phyloP scores from a whole-genome alignment of 352 stramenopile species.

The Thraustotheca clavata region DNA sequence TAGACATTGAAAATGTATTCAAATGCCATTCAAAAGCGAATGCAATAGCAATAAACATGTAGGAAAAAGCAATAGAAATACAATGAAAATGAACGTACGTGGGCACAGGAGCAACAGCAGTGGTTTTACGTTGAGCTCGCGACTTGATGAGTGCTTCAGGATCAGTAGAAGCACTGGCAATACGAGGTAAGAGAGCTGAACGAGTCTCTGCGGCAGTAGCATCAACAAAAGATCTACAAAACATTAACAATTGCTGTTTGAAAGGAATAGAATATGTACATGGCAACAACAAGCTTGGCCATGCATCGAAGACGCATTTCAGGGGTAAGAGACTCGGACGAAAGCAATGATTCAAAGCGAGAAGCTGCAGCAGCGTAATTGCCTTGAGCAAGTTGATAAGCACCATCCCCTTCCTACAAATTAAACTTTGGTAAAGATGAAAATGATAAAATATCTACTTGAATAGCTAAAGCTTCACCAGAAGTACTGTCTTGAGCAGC shows the following conservation, averaged over 20 bases:
- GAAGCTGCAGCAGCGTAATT: slow-evolving; percentile 54
- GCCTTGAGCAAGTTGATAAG: slow-evolving; percentile 72
- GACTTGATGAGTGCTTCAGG: slow-evolving; percentile 4
- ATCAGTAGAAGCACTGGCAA: background rate
- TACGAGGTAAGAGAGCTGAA: slow-evolving; percentile 49
- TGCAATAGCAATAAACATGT: slow-evolving; percentile 13
- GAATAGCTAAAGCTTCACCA: slow-evolving; percentile 24
- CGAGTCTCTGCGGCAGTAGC: slow-evolving; percentile 47
- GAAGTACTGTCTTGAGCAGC: slow-evolving; percentile 45
- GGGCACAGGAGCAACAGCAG: background rate
- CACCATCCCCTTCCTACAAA: slow-evolving; percentile 69
- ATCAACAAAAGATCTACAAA: slow-evolving; percentile 60
- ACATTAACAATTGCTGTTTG: slow-evolving; percentile 1
- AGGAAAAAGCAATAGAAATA: background rate
- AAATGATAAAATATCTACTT: slow-evolving; percentile 22
- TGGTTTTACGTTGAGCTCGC: background rate
- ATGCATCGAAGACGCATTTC: slow-evolving; percentile 66
- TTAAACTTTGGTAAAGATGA: no score
- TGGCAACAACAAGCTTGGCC: slow-evolving; percentile 58
- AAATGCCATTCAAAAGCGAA: no score
- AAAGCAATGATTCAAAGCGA: slow-evolving; percentile 56
- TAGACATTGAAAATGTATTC: no score
- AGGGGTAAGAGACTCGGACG: slow-evolving; percentile 44
- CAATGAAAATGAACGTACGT: slow-evolving; percentile 29
- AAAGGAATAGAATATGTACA: slow-evolving; percentile 37